Conservation (phyloP, 1,139 yeast species). For the Blastobotrys capitulatus region DNA sequence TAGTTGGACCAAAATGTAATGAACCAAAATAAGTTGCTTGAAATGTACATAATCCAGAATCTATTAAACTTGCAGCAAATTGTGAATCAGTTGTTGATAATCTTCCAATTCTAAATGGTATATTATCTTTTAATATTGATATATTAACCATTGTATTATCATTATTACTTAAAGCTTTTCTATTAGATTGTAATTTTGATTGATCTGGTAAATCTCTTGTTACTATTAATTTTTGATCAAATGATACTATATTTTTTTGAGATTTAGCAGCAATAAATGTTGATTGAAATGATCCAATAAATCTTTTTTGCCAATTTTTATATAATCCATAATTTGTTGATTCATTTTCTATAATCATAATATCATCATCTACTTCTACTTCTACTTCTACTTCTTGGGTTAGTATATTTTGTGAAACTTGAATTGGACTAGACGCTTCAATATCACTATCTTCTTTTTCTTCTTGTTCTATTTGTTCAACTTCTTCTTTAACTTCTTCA, state of each 20-base stretch:
- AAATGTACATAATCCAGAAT: slow-evolving; percentile 50
- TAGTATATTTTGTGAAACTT: neutral
- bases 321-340: slow-evolving; percentile 4
- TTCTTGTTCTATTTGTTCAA: neutral
- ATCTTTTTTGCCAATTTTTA: slow-evolving; percentile 33
- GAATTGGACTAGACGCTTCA: neutral
- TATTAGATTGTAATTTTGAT: slow-evolving; percentile 1
- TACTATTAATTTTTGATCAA: slow-evolving; percentile 45
- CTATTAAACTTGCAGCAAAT: slow-evolving; percentile 63
- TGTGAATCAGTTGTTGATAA: slow-evolving; percentile 67
- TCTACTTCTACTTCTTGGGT: neutral
- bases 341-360: slow-evolving; percentile 6
- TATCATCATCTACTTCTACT: slow-evolving; percentile 5
- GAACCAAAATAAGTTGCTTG: slow-evolving; percentile 37
- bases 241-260: slow-evolving; percentile 47
- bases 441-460: slow-evolving; percentile 2
- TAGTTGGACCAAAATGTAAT: slow-evolving; percentile 30
- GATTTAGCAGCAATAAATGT: slow-evolving; percentile 85
- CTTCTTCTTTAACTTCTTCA: too few species aligned
- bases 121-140: slow-evolving; percentile 24
- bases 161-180: slow-evolving; percentile 13
- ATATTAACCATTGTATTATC: slow-evolving; percentile 34
- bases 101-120: slow-evolving; percentile 62
- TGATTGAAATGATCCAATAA: slow-evolving; percentile 65
- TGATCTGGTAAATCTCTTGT: slow-evolving; percentile 17